These are phyloP conservation scores for Micractinium sp. DNA, from an alignment of 139 green algal genomes.

Conservation along the genomic window DNA sequence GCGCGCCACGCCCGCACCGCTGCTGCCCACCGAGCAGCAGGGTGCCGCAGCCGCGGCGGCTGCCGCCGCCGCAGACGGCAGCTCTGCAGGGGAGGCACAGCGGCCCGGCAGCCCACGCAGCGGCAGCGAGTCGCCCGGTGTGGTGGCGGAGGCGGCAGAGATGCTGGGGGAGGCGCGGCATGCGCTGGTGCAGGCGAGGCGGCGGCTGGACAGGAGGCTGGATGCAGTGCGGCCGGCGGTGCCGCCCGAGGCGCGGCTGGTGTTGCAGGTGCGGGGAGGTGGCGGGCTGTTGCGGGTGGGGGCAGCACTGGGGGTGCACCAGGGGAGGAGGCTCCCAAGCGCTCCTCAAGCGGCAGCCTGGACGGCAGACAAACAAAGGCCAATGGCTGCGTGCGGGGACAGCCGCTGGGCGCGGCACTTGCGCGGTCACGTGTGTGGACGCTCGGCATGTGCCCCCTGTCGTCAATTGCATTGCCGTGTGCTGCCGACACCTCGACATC, in stretches of 20 bases:
- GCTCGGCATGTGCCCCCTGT: not conserved
- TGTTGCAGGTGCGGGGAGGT: not conserved
- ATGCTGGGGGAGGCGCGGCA: conserved; percentile 18
- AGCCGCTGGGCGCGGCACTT: too few relatives aligned
- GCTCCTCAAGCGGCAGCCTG: too few relatives aligned
- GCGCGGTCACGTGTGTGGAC: not conserved
- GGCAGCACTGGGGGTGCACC: too few relatives aligned
- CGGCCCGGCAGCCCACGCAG: not conserved
- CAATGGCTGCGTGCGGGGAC: too few relatives aligned
- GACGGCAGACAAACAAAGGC: too few relatives aligned
- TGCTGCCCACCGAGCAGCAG: conserved; percentile 13
- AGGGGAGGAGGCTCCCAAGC: too few relatives aligned
- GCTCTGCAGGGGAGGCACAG: not conserved
- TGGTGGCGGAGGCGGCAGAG: conserved; percentile 20
- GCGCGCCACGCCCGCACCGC: not conserved
- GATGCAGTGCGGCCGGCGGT: conserved; percentile 37
- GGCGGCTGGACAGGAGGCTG: conserved; percentile 26
- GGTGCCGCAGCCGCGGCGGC: not conserved
- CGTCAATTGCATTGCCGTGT: not conserved
- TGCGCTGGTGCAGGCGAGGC: conserved; percentile 3
- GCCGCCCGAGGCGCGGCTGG: conserved; percentile 16
- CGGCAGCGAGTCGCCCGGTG: not conserved
- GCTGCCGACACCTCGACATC: too few relatives aligned
- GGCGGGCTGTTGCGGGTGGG: too few relatives aligned
- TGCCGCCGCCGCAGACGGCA: not conserved